Conservation (phyloP, 176 grass and related monocot genomes). For the Neostapfia colusana region DNA sequence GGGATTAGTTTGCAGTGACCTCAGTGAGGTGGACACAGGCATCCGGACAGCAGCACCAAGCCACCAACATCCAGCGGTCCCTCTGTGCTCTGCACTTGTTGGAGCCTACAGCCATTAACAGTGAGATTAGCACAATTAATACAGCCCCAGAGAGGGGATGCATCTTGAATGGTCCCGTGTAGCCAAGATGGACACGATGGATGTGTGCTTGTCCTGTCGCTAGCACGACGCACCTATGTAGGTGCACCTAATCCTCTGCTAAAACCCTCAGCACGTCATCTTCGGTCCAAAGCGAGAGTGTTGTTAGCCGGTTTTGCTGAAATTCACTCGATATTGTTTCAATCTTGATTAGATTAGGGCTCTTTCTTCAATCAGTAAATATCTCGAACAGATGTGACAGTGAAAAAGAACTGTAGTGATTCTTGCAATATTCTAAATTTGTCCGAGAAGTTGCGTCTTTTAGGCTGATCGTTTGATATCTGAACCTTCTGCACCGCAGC, state of each 20-base stretch:
- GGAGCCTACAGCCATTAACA: slow-evolving; percentile 29
- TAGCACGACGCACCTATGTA: neutral
- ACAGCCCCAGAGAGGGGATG: neutral
- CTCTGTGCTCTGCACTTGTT: slow-evolving; percentile 24
- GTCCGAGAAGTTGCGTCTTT: neutral
- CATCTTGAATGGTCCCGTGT: neutral
- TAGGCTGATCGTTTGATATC: slow-evolving; percentile 1
- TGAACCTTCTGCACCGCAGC: slow-evolving; percentile 35
- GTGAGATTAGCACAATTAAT: slow-evolving; percentile 37
- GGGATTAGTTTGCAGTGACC: slow-evolving; percentile 34
- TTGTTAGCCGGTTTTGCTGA: neutral
- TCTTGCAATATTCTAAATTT: neutral
- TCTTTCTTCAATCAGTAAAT: neutral
- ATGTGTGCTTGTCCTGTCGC: slow-evolving; percentile 8
- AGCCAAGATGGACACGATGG: neutral
- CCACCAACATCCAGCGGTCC: slow-evolving; percentile 51
- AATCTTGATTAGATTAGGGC: neutral
- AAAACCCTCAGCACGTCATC: neutral
- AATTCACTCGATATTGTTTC: neutral
- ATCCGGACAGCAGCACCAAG: neutral
- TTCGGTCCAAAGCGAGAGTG: neutral
- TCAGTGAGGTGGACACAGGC: slow-evolving; percentile 26
- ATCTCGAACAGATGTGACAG: neutral
- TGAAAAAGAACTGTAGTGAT: neutral
- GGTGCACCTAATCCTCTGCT: slow-evolving; percentile 29